Evolutionary conservation across 129 eudicot genomes (phyloP).

Genomic region (Chrysanthemum makinoi): DNA sequence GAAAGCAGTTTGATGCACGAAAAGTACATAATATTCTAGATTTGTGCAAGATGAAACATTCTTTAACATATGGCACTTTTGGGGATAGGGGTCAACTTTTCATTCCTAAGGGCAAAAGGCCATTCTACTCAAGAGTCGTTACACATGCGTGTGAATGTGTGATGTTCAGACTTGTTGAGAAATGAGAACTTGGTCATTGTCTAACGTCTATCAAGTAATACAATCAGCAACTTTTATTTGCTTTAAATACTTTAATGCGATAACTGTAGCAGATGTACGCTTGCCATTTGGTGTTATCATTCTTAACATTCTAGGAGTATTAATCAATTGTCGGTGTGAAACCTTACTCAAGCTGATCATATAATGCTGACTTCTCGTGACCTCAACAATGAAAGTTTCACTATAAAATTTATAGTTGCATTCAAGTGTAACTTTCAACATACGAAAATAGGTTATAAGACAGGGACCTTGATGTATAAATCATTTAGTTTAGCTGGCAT

Average conservation of each 20-base stretch:
- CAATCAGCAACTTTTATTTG: background rate
- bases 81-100: background rate
- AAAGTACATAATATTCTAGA: background rate
- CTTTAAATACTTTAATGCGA: background rate
- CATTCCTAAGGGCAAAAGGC: slow-evolving; percentile 13
- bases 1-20: background rate
- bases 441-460: too few relatives aligned
- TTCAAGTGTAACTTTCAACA: too few relatives aligned
- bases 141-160: too few relatives aligned
- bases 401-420: too few relatives aligned
- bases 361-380: too few relatives aligned
- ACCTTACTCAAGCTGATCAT: background rate
- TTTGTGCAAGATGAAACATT: background rate
- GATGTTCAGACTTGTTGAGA: too few relatives aligned
- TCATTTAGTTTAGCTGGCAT: too few relatives aligned
- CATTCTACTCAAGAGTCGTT: background rate
- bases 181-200: too few relatives aligned
- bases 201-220: background rate
- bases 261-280: background rate
- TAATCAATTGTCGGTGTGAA: background rate
- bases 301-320: background rate
- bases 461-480: too few relatives aligned
- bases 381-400: too few relatives aligned
- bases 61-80: background rate
- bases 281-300: background rate